Percentiles rank a stretch among this genome's conserved stretches.
Conservation (phyloP, 306 rosid species). For the Trifolium pratense region DNA sequence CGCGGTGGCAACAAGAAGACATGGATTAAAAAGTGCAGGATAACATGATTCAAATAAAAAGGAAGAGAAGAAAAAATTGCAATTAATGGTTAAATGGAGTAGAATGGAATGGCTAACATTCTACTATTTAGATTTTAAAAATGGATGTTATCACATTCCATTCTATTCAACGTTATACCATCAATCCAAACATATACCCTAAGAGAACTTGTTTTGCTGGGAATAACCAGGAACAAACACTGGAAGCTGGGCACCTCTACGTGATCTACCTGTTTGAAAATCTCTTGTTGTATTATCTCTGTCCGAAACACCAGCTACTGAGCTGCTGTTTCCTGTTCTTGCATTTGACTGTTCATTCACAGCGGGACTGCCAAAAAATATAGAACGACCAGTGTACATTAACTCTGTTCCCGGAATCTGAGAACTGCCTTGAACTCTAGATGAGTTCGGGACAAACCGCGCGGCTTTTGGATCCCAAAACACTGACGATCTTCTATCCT, state of each 20-base stretch:
- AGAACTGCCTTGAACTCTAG: conserved; percentile 53
- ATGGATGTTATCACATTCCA: conserved; percentile 21
- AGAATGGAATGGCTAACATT: conserved; percentile 28
- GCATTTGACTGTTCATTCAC: conserved; percentile 58
- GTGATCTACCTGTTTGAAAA: conserved; percentile 67
- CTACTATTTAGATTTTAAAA: not conserved
- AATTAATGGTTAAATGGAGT: conserved; percentile 28
- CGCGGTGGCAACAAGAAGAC: conserved; percentile 23
- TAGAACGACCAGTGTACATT: conserved; percentile 67
- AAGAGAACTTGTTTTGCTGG: conserved; percentile 57
- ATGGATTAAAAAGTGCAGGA: conserved; percentile 21
- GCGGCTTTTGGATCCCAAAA: conserved; percentile 89
- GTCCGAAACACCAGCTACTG: conserved; percentile 45
- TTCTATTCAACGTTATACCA: not conserved
- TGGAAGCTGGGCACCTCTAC: conserved; percentile 71
- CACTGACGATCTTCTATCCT: conserved; percentile 58
- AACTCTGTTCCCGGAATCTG: conserved; percentile 67
- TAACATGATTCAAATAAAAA: conserved; percentile 3
- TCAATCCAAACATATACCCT: not conserved
- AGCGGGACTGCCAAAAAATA: conserved; percentile 77
- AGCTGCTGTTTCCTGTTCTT: conserved; percentile 53
- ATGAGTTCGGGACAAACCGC: conserved; percentile 68
- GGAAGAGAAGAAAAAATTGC: conserved; percentile 9
- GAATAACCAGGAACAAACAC: conserved; percentile 76
- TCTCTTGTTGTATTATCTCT: conserved; percentile 55